Conservation (phyloP, 2,329 filamentous ascomycete species). For the Teratosphaeria gauchensis region DNA sequence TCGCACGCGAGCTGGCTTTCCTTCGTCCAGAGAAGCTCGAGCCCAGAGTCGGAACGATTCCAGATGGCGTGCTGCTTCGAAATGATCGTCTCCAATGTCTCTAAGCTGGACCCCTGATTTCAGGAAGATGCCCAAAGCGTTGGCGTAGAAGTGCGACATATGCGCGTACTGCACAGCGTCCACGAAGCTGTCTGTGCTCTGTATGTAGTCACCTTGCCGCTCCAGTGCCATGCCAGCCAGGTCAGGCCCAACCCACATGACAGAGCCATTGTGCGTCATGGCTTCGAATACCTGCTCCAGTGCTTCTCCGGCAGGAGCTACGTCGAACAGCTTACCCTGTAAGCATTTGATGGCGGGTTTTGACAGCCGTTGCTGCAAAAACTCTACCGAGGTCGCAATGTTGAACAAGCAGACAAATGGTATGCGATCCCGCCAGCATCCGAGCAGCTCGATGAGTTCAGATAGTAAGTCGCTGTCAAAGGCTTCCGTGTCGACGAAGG, state of each 20-base stretch:
- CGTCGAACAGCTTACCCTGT: constrained; percentile 64
- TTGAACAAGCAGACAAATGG: constrained; percentile 70
- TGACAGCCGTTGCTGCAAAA: constrained; percentile 64
- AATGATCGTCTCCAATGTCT: constrained; percentile 49
- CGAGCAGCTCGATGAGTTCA: constrained; percentile 59
- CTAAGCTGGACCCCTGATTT: constrained; percentile 25
- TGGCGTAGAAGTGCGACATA: constrained; percentile 79
- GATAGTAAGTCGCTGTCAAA: constrained; percentile 65
- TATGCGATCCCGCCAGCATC: constrained; percentile 64
- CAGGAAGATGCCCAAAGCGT: constrained; percentile 59
- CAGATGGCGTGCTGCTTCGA: constrained; percentile 58
- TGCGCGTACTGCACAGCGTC: constrained; percentile 59
- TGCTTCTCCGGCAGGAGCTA: constrained; percentile 61
- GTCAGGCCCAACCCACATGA: constrained; percentile 53
- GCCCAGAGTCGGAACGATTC: constrained; percentile 52
- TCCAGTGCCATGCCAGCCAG: constrained; percentile 57
- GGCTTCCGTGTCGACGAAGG: constrained; percentile 73
- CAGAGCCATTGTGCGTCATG: constrained; percentile 48
- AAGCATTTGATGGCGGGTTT: constrained; percentile 59
- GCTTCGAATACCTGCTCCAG: constrained; percentile 64
- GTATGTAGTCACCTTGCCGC: constrained; percentile 66
- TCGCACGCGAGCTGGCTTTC: constrained; percentile 29
- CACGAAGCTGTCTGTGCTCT: constrained; percentile 63
- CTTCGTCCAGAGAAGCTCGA: constrained; percentile 19
- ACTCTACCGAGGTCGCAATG: constrained; percentile 70